Base-by-base conservation (phyloP, 805 yeast genomes). In the Blastobotrys robertii region DNA sequence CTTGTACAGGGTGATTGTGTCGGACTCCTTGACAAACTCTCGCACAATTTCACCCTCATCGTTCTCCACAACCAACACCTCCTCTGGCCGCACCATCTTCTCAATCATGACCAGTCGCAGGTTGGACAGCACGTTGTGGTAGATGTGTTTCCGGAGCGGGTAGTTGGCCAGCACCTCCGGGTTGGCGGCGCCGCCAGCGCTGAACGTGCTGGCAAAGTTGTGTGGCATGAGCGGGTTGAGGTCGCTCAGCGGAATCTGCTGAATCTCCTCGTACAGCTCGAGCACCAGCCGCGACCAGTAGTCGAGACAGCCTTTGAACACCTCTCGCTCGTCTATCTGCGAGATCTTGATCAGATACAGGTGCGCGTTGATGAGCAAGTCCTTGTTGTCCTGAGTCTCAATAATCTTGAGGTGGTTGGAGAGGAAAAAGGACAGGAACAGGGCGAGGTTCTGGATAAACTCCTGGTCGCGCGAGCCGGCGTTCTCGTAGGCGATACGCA, bases 21-120 rank as follows among this genome's bases (percentile, higher is more conserved):
- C 99, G 60, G 92, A 82, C 65, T 92, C 99, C 59, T 85, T 86
- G 44, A 90, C 96, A 51, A 90, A 88, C 59, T 90, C 97, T 58
- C 99, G 78, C 37, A 92, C 98, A 62, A 92, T 90, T 67, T 92
- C 98, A 54, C 98, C 98, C 67, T 92, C 99, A 65, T 92, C 99
- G 61, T 90, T 90, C 64, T 92, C 97, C 40, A 88, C 97, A 67
- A 92, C 77, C 44, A 92, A 72, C 43, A 92, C 98, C 67, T 92
- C 99, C 64, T 92, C 98, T 2, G 99, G 99, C 62, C 95, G 79
- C 1, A 85, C 98, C 98, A 92, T 92, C 56, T 84, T 84, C 65
- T 88, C 97, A 56, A 92, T 92, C 59, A 92, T 81, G n/a, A 94
- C 95, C 47, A 82, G 69, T 65, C 99, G 78, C 56, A 92, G 72